These are phyloP conservation scores for Botrytis sinoallii DNA, from an alignment of 2,329 filamentous ascomycete species.

Conservation along the genomic window DNA sequence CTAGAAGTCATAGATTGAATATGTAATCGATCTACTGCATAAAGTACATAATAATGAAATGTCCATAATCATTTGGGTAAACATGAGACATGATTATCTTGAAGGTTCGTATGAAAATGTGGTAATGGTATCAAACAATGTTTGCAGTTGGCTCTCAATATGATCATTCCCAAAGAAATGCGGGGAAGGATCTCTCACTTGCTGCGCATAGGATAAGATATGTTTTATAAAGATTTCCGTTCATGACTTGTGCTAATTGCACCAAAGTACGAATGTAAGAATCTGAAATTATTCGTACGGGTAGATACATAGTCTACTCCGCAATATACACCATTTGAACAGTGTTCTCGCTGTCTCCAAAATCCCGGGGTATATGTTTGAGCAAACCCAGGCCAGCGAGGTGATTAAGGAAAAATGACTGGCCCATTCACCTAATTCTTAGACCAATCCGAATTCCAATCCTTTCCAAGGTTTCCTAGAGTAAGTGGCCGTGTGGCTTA, in stretches of 20 bases:
- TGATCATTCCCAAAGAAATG: not conserved
- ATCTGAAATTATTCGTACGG: not conserved
- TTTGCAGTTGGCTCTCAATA: not conserved
- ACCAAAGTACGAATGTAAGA: not conserved
- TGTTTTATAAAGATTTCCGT: not conserved
- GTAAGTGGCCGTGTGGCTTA: not conserved
- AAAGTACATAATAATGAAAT: not conserved
- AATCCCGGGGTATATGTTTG: slow-evolving; percentile 9
- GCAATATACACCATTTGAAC: not conserved
- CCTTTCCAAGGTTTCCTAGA: not conserved
- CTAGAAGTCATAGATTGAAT: not conserved
- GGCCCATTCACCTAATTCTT: not conserved
- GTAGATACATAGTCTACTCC: not conserved
- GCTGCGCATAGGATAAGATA: not conserved
- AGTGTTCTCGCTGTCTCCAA: not conserved
- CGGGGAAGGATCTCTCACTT: not conserved
- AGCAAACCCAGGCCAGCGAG: not conserved
- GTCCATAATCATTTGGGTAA: not conserved
- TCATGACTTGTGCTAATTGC: not conserved
- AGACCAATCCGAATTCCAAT: not conserved
- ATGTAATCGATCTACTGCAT: not conserved
- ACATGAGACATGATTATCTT: not conserved
- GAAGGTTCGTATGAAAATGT: not conserved
- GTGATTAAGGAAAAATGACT: not conserved
- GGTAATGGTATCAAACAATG: not conserved